Evolutionary conservation across 2,329 filamentous ascomycete species (phyloP), one percentile per base, ranked within the genome.

Genomic region (Botrytis fragariae): DNA sequence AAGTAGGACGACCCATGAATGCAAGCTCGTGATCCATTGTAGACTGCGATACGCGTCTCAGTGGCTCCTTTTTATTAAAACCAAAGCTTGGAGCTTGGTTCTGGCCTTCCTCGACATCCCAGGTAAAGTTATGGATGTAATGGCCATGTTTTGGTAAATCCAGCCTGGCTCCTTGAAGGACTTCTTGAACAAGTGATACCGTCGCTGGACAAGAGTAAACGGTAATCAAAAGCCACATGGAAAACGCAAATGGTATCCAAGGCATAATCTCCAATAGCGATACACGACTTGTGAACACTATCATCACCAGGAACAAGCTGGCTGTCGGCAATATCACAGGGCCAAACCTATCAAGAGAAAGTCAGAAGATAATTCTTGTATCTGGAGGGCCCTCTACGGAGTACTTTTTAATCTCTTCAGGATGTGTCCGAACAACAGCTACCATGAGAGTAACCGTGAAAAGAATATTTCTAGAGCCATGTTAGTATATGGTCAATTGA

Each of bases 161-260:
- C 37, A 29, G 18, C 37, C 18, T 22, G 12, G n/a, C 22, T 60
- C 37, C 48, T 35, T 60, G n/a, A 20, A 60, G 37, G 7, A 60
- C 54, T 42, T 57, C 67, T 35, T 44, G 67, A 18, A 44, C 20
- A 3, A 69, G n/a, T 7, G 45, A 65, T n/a, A 59, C 20, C 37
- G 72, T 20, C 29, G 60, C 74, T 25, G 75, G 75, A 10, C 73
- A 57, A n/a, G 64, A 74, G 59, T 71, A 75, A 5, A 75, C 65
- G 48, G 73, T 74, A n/a, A 74, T 48, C 14, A 77, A 32, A 12
- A 76, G 57, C 45, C 73, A 74, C 29, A 76, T 20, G 44, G 64
- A 72, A 35, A 77, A 10, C 7, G 64, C 45, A 67, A 74, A 60
- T 4, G 75, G 74, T 35, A 73, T 51, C 75, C 75, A 76, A 35